Base-by-base conservation (phyloP, 78 protist species). In the Cavenderia fasciculata region DNA sequence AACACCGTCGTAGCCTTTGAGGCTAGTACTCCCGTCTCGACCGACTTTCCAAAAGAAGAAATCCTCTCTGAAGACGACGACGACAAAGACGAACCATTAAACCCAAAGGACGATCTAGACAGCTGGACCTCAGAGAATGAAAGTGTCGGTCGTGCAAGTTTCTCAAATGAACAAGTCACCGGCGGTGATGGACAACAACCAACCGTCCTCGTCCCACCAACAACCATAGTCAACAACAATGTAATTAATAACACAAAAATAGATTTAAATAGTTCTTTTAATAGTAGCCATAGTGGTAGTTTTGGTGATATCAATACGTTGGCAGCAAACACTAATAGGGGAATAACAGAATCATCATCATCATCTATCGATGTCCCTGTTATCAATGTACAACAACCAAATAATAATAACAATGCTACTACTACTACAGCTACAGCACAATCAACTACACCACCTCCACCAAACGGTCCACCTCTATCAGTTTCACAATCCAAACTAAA, bases 11-110 rank as follows among this genome's bases (percentile, higher is more conserved):
- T 40, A 2, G 19, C 59, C 16, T 73, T 43, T 12, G 76, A 70
- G n/a, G 27, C 75, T 16, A 41, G 85, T 3, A 8, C 31, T 31
- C 85, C 87, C 4, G 1, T 63, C 10, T 52, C 65, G 0, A 43
- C 61, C 1, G 85, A 74, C 33, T 72, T 86, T 34, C 85, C 85
- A 31, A 33, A 59, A 31, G 75, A 86, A 72, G 85, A 86, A 29
- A 74, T 74, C 12, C 44, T 86, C 6, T 44, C 59, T 33, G 85
- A 86, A 21, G 85, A 72, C 36, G 85, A 86, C 44, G 87, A 74
- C 2, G 92, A 86, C n/a, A 19, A 33, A 1, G 46, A 59, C 33
- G 14, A 69, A 36, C 36, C 23, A 18, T 43, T 27, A 21, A 59
- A 59, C 4, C 70, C 23, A 14, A 34, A 36, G 31, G 59, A 70